Evolutionary conservation across 768 basidiomycete species (phyloP).

Genomic region (Porpolomopsis calyptriformis): DNA sequence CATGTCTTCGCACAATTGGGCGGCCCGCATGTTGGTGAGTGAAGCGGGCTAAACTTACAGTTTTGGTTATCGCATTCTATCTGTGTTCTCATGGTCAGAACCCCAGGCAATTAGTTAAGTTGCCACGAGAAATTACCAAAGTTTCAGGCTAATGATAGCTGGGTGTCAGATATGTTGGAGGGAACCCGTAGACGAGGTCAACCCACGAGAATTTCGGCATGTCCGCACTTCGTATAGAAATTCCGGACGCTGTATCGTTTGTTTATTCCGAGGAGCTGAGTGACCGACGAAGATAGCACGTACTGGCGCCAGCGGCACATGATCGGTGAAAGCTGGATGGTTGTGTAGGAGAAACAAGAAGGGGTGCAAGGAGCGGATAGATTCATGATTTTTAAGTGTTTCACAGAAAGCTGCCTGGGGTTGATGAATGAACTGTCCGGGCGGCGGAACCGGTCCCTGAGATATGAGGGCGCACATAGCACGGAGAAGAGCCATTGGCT

Average conservation of each 20-base stretch:
- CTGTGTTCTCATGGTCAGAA: constrained; percentile 23
- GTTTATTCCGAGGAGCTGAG: neutral
- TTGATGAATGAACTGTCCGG: neutral
- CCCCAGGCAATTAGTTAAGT: constrained; percentile 8
- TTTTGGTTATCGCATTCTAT: constrained; percentile 32
- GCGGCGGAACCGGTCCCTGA: too few species aligned
- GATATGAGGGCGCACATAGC: too few species aligned
- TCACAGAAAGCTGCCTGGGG: too few species aligned
- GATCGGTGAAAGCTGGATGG: constrained; percentile 3
- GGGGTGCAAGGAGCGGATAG: too few species aligned
- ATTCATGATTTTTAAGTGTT: too few species aligned
- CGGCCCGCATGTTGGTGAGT: constrained; percentile 27
- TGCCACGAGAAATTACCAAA: constrained; percentile 14
- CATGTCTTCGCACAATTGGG: constrained; percentile 31
- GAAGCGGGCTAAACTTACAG: constrained; percentile 46
- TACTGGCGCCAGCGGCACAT: constrained; percentile 53
- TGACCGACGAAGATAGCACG: constrained; percentile 15
- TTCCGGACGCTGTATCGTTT: constrained; percentile 31
- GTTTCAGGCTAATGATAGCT: constrained; percentile 18
- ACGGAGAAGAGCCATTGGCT: neutral
- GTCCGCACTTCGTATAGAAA: constrained; percentile 38
- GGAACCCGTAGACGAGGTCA: neutral
- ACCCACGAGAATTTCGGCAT: constrained; percentile 34
- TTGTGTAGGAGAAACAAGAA: neutral
- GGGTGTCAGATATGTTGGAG: neutral